A percentile compares a stretch with the other conserved stretches of the same genome.
These are phyloP conservation scores for Urtica urens DNA, from an alignment of 306 rosid genomes.

Conservation along the genomic window DNA sequence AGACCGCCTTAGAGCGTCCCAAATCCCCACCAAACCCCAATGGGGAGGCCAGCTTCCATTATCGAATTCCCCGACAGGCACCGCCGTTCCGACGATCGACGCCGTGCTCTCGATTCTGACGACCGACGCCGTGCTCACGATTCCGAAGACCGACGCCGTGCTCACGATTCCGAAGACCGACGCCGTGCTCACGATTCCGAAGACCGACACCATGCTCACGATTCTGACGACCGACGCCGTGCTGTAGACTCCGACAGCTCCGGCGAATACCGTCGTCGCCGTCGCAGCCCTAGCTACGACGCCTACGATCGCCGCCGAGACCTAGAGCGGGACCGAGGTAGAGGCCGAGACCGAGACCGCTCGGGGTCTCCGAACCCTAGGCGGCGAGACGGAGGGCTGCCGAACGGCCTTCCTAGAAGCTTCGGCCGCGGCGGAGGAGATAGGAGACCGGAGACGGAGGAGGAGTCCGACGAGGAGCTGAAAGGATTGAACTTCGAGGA, in stretches of 20 bases:
- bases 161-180: conserved; percentile 14
- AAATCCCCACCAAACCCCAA: too few relatives aligned
- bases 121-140: conserved; percentile 22
- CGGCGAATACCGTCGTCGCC: conserved; percentile 17
- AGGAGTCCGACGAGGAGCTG: conserved; percentile 73
- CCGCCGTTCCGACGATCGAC: conserved; percentile 22
- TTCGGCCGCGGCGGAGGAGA: conserved; percentile 44
- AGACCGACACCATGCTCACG: conserved; percentile 20
- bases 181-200: conserved; percentile 17
- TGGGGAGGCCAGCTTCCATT: conserved; percentile 50
- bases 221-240: conserved; percentile 11
- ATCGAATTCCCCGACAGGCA: conserved; percentile 29
- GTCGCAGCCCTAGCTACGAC: conserved; percentile 78
- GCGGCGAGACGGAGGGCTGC: conserved; percentile 13
- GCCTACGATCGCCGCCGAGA: conserved; percentile 25
- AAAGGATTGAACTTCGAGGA: conserved; percentile 65
- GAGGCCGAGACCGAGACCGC: conserved; percentile 21
- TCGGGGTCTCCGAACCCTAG: conserved; percentile 35
- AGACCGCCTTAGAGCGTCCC: too few relatives aligned
- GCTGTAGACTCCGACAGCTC: conserved; percentile 15
- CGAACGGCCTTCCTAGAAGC: conserved; percentile 37
- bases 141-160: conserved; percentile 22
- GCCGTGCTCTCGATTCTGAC: conserved; percentile 23
- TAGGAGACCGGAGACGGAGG: conserved; percentile 27
- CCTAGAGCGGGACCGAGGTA: too few relatives aligned